Conservation (phyloP, 106 monocot species). For the Allium sativum region DNA sequence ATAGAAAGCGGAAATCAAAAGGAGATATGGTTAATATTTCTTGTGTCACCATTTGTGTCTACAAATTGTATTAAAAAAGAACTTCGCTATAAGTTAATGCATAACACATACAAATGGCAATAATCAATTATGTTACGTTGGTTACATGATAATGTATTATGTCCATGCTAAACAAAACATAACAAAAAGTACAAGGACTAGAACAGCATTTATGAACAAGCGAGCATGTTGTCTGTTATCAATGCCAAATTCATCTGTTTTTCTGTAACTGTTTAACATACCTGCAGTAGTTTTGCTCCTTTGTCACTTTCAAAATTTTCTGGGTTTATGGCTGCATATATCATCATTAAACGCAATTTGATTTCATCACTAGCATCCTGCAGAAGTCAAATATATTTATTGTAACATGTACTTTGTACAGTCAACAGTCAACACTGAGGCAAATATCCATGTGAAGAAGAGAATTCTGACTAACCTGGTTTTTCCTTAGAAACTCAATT, state of each 20-base stretch:
- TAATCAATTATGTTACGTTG: neutral
- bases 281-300: constrained; percentile 85
- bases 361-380: constrained; percentile 71
- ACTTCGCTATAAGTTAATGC: neutral
- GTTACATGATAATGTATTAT: too few species aligned
- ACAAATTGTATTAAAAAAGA: too few species aligned
- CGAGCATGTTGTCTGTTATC: neutral
- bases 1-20: too few species aligned
- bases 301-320: constrained; percentile 90
- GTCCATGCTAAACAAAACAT: neutral
- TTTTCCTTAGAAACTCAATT: constrained; percentile 74
- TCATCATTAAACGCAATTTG: constrained; percentile 80
- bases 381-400: constrained; percentile 2
- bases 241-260: neutral
- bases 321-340: constrained; percentile 67
- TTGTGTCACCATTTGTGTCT: too few species aligned
- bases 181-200: neutral
- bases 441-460: neutral
- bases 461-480: constrained; percentile 35
- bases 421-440: too few species aligned
- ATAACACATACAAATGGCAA: neutral
- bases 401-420: too few species aligned
- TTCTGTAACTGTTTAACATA: constrained; percentile 9
- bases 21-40: too few species aligned
- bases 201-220: neutral